Evolutionary conservation across 345 rosid genomes (phyloP).

Genomic region (Cardamine chenopodiifolia): DNA sequence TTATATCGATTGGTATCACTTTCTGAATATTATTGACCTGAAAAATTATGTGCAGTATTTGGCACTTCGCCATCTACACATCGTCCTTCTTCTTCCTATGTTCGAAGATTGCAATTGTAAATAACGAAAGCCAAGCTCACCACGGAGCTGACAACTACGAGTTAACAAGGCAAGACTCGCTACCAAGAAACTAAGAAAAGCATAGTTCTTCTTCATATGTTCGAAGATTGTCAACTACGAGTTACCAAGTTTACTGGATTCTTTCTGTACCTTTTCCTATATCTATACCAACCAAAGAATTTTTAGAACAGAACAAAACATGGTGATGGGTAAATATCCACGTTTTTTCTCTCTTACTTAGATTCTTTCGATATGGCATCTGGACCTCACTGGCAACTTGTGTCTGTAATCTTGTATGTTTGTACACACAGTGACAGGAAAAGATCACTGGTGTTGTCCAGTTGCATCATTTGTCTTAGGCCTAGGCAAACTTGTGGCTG

Average conservation of each 20-base stretch:
- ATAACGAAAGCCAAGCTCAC: conserved; percentile 43
- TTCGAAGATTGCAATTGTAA: conserved; percentile 58
- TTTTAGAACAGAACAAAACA: conserved; percentile 36
- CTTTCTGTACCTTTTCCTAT: conserved; percentile 12
- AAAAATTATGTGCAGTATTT: conserved; percentile 59
- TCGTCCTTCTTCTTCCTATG: conserved; percentile 95
- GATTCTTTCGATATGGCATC: conserved; percentile 20
- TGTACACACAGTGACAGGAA: conserved; percentile 29
- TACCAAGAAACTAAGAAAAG: conserved; percentile 47
- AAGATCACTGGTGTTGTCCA: conserved; percentile 18
- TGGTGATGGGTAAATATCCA: conserved; percentile 33
- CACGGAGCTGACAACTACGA: conserved; percentile 48
- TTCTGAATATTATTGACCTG: conserved; percentile 19
- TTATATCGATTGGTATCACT: conserved; percentile 11
- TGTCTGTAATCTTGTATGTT: conserved; percentile 33
- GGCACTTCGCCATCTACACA: conserved; percentile 81
- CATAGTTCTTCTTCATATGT: too few species aligned
- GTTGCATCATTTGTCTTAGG: conserved; percentile 18
- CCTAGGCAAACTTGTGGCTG: background rate
- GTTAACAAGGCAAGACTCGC: conserved; percentile 68
- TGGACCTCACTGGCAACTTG: conserved; percentile 15
- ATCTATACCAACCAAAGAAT: conserved; percentile 28
- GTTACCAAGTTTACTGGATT: conserved; percentile 50
- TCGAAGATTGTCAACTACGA: conserved; percentile 54
- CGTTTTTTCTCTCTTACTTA: conserved; percentile 11